Percentiles rank a stretch among this genome's conserved stretches.
Evolutionary conservation across 2,329 filamentous ascomycete species (phyloP).

Genomic region (Pestalotiopsis sp.): DNA sequence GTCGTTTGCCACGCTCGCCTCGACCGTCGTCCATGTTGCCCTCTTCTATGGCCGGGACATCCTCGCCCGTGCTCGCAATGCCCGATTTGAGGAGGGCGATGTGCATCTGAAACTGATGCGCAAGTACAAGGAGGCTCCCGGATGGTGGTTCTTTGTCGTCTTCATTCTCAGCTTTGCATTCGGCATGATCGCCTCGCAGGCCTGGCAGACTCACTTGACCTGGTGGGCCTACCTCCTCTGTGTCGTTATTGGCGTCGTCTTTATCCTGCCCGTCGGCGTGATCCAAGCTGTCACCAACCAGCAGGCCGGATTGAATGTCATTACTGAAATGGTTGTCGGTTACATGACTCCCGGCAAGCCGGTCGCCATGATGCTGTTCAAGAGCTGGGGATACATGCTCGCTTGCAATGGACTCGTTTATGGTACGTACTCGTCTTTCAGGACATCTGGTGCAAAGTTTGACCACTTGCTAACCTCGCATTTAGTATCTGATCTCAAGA

Average conservation of each 20-base stretch:
- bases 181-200: slow-evolving; percentile 38
- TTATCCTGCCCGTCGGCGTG: slow-evolving; percentile 47
- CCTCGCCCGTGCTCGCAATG: slow-evolving; percentile 36
- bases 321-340: slow-evolving; percentile 74
- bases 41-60: slow-evolving; percentile 58
- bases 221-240: slow-evolving; percentile 46
- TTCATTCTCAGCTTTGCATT: slow-evolving; percentile 53
- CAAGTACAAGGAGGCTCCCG: slow-evolving; percentile 56
- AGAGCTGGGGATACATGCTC: slow-evolving; percentile 60
- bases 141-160: slow-evolving; percentile 59
- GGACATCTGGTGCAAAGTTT: neutral
- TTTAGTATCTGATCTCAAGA: slow-evolving; percentile 47
- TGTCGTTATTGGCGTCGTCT: slow-evolving; percentile 40
- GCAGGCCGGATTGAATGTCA: slow-evolving; percentile 53
- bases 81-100: slow-evolving; percentile 46
- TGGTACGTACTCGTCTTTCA: slow-evolving; percentile 13
- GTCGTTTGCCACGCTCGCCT: slow-evolving; percentile 57
- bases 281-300: slow-evolving; percentile 52
- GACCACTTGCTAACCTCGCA: neutral
- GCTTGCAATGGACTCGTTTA: slow-evolving; percentile 50
- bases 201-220: slow-evolving; percentile 42
- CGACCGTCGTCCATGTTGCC: slow-evolving; percentile 53
- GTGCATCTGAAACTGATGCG: slow-evolving; percentile 58
- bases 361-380: slow-evolving; percentile 78
- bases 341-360: slow-evolving; percentile 74